Evolutionary conservation across 1,139 yeast species (phyloP).

Genomic region (Geotrichum carabidarum): DNA sequence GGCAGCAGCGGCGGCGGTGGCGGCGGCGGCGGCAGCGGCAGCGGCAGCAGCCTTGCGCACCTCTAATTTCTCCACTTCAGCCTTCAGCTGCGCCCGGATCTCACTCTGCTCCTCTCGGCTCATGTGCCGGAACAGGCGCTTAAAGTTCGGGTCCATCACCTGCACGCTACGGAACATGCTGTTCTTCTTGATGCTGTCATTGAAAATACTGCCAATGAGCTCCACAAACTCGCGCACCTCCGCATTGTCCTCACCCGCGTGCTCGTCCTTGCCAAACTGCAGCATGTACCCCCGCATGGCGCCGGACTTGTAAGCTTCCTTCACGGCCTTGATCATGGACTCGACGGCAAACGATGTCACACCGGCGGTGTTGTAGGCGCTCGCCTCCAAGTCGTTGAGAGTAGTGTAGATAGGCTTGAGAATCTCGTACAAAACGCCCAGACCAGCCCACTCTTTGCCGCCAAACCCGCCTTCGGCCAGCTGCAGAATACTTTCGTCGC

Average conservation of each 20-base stretch:
- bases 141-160: constrained; percentile 20
- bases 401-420: constrained; percentile 19
- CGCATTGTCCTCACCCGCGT: neutral
- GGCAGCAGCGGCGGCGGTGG: neutral
- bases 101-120: constrained; percentile 15
- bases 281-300: constrained; percentile 4
- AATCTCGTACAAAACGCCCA: constrained; percentile 13
- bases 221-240: constrained; percentile 10
- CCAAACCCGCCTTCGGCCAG: constrained; percentile 18
- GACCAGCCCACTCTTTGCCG: constrained; percentile 15
- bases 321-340: constrained; percentile 19
- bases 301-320: constrained; percentile 9
- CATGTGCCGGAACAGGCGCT: constrained; percentile 20
- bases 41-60: neutral
- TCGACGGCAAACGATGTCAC: constrained; percentile 21
- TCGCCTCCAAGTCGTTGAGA: constrained; percentile 17
- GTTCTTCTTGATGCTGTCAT: constrained; percentile 13
- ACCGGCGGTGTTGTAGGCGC: constrained; percentile 21
- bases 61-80: constrained; percentile 5
- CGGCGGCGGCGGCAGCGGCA: neutral
- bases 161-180: constrained; percentile 16
- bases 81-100: constrained; percentile 13
- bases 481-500: constrained; percentile 16
- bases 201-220: constrained; percentile 6
- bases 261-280: neutral